These are phyloP conservation scores for Trichaptum fuscoviolaceum DNA, from an alignment of 768 basidiomycete species.

Conservation along the genomic window DNA sequence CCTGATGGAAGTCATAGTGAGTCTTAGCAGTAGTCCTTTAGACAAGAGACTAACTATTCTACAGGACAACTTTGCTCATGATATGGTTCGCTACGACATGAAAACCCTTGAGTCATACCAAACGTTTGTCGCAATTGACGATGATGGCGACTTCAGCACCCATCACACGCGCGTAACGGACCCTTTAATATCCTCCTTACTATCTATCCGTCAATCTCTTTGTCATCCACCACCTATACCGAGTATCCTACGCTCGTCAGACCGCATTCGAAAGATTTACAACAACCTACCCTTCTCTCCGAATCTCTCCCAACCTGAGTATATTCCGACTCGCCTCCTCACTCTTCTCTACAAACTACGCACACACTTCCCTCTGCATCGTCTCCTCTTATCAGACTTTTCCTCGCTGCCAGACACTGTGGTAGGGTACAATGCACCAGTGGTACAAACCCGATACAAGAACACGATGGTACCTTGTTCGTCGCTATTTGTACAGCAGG, in stretches of 20 bases:
- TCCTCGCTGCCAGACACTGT: constrained; percentile 82
- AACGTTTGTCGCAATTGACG: constrained; percentile 73
- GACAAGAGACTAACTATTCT: constrained; percentile 6
- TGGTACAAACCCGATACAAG: constrained; percentile 90
- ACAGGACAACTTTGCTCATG: constrained; percentile 96
- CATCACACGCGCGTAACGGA: constrained; percentile 83
- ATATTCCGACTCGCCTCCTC: constrained; percentile 86
- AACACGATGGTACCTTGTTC: constrained; percentile 84
- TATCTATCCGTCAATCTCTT: constrained; percentile 59
- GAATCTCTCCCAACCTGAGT: constrained; percentile 85
- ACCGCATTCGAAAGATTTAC: constrained; percentile 59
- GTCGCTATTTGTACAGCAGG: constrained; percentile 88
- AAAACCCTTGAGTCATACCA: constrained; percentile 78
- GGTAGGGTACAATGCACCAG: constrained; percentile 73
- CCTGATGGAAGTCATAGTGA: constrained; percentile 91
- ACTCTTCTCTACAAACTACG: constrained; percentile 80
- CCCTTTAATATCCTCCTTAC: constrained; percentile 74
- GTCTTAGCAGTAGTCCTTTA: constrained; percentile 25
- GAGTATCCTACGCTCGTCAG: constrained; percentile 47
- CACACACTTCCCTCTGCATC: constrained; percentile 82
- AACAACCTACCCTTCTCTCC: constrained; percentile 78
- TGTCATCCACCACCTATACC: constrained; percentile 54
- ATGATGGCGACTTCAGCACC: constrained; percentile 75
- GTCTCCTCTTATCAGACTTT: constrained; percentile 94
- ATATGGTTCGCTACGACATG: constrained; percentile 87